A percentile compares a stretch with the other conserved stretches of the same genome.
Evolutionary conservation across 441 rosid species (phyloP).

Genomic region (Theobroma grandiflorum): DNA sequence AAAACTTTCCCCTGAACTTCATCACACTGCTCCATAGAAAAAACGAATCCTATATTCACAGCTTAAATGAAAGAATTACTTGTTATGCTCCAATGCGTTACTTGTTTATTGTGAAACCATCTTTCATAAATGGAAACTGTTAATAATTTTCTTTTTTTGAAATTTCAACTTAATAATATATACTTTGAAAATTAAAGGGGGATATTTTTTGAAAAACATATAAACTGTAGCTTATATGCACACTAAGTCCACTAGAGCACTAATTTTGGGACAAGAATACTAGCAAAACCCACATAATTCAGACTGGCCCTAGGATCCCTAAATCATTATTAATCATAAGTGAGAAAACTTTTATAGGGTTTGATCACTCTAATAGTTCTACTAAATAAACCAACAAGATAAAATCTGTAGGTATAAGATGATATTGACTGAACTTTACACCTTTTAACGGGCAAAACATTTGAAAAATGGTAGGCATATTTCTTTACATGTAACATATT

Average conservation of each 20-base stretch:
- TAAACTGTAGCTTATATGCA: neutral
- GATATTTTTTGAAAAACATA: neutral
- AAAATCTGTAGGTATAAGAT: neutral
- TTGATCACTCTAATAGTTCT: neutral
- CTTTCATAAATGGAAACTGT: neutral
- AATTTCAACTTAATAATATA: neutral
- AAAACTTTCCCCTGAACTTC: neutral
- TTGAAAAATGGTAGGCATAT: neutral
- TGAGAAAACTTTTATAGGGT: neutral
- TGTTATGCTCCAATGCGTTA: neutral
- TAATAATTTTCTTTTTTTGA: neutral
- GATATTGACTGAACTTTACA: neutral
- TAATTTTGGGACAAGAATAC: neutral
- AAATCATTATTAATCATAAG: neutral
- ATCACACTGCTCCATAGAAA: neutral
- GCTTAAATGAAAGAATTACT: neutral
- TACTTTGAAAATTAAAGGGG: neutral
- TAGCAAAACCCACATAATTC: neutral
- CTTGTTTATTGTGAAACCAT: neutral
- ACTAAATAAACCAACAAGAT: neutral
- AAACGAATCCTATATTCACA: conserved; percentile 3
- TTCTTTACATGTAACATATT: no score
- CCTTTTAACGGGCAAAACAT: neutral
- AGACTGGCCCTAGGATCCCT: neutral
- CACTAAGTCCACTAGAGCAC: neutral